A percentile compares a stretch with the other conserved stretches of the same genome.
These are phyloP conservation scores for Gypsophila paniculata DNA, from an alignment of 179 eudicot species.

Conservation along the genomic window DNA sequence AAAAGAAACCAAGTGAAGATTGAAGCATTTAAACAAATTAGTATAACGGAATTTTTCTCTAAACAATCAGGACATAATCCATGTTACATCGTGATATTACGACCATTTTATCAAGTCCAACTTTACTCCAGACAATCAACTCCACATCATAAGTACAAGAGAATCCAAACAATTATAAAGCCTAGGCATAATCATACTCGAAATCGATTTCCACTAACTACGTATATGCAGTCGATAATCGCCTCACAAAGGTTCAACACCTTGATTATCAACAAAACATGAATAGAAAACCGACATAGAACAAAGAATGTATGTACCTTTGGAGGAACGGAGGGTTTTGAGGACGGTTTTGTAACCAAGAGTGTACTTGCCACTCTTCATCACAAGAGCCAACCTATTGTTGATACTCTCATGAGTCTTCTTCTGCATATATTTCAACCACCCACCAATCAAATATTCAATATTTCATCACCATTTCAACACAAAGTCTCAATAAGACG, in stretches of 20 bases:
- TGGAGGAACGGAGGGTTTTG: slow-evolving; percentile 61
- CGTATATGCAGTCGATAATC: not conserved
- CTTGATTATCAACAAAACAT: not conserved
- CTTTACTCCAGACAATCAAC: not conserved
- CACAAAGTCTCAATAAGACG: not conserved
- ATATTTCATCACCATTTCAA: not conserved
- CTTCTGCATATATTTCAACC: slow-evolving; percentile 47
- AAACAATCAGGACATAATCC: not conserved
- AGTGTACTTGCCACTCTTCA: slow-evolving; percentile 84
- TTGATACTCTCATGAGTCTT: slow-evolving; percentile 91
- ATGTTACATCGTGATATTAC: not conserved
- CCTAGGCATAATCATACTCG: not conserved
- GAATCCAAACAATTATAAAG: not conserved
- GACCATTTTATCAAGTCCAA: not conserved
- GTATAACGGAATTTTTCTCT: not conserved
- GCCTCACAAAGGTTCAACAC: not conserved
- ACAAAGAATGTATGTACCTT: slow-evolving; percentile 33
- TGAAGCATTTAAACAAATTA: not conserved
- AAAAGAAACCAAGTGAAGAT: not conserved
- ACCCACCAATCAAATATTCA: not conserved
- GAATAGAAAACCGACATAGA: no score
- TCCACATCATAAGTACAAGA: not conserved
- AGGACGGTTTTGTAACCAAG: slow-evolving; percentile 85
- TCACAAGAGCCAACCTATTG: slow-evolving; percentile 79
- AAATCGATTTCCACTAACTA: not conserved